Percentiles rank a stretch among this genome's conserved stretches.
Evolutionary conservation across 495 filamentous ascomycete species (phyloP).

Genomic region (Venustampulla echinocandica): DNA sequence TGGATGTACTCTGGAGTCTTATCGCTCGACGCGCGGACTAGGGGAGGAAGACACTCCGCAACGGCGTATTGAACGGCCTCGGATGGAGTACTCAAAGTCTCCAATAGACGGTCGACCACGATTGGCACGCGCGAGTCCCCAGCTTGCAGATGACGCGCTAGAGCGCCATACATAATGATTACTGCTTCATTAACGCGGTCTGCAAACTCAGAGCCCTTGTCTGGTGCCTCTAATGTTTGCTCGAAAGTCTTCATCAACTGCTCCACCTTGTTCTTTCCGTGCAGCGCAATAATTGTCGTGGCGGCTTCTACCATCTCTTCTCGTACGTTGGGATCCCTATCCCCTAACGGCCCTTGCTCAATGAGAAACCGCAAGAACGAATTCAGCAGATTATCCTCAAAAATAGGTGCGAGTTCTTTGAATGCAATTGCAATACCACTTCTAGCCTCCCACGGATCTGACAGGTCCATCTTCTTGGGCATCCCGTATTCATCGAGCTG

Average conservation of each 20-base stretch:
- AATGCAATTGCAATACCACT: constrained; percentile 85
- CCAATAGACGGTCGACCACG: constrained; percentile 74
- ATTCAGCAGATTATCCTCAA: constrained; percentile 61
- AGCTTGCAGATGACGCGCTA: constrained; percentile 75
- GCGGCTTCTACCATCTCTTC: constrained; percentile 91
- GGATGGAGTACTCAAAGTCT: constrained; percentile 86
- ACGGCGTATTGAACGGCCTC: constrained; percentile 95
- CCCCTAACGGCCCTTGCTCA: constrained; percentile 71
- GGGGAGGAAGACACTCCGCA: constrained; percentile 82
- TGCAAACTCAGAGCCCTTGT: constrained; percentile 64
- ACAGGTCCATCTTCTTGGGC: constrained; percentile 72
- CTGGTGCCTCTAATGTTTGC: constrained; percentile 67
- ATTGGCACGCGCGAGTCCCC: constrained; percentile 77
- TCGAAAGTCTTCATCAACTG: constrained; percentile 89
- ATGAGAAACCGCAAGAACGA: constrained; percentile 78
- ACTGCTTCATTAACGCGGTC: constrained; percentile 94
- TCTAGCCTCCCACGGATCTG: constrained; percentile 83
- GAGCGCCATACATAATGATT: constrained; percentile 89
- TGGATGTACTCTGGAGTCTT: constrained; percentile 72
- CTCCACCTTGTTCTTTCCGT: constrained; percentile 75
- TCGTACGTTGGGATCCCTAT: constrained; percentile 66
- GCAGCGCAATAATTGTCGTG: constrained; percentile 64
- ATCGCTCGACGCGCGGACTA: constrained; percentile 71
- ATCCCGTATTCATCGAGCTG: constrained; percentile 88
- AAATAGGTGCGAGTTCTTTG: constrained; percentile 61